Base-by-base conservation (phyloP, 2,329 filamentous ascomycete species). In the Stachybotrys chartarum region DNA sequence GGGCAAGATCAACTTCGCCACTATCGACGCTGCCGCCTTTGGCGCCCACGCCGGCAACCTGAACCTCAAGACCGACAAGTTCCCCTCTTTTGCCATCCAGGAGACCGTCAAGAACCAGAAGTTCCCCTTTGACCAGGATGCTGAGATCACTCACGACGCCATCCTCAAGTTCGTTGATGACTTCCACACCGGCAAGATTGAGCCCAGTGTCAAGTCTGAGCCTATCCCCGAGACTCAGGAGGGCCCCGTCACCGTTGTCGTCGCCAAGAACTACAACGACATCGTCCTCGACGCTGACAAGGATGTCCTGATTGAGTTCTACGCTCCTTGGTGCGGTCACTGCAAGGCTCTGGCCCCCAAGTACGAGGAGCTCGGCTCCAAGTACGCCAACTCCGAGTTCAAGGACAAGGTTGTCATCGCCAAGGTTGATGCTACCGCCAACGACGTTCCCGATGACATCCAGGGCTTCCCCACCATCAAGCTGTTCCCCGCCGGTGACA, bases 381-480 rank as follows among this genome's bases (percentile, higher is more conserved):
- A 85, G 57, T 97, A 91, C 78, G 80, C 84, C 83, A 74, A 84
- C 84, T 79, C 87, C 78, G 86, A 89, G 64, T 88, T 86, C 76
- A 88, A 89, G 73, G 81, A 86, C 77, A 86, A 91, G 77, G 89
- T 99, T 57, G 80, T 94, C 66, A 90, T 99, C 70, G 94, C 92
- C 76, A 99, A 99, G 87, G 87, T 99, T 64, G 94, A 99, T 70
- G 94, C 94, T 57, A 99, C 94, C 59, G 76, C 78, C 78, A 99
- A 99, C 79, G 94, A 99, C 67, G 90, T 97, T 56, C 94, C 94
- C 56, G 93, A 97, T 75, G 90, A 96, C 78, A 91, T 99, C 69
- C 84, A 90, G 75, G 94, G 94, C 61, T 99, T 99, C 88, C 94
- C 94, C 56, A 99, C 94, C 73, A 97, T 99, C 84, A 97, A 97